Evolutionary conservation across 2,329 filamentous ascomycete species (phyloP), one percentile per base, ranked within the genome.

Genomic region (Diaporthe aspalathi): DNA sequence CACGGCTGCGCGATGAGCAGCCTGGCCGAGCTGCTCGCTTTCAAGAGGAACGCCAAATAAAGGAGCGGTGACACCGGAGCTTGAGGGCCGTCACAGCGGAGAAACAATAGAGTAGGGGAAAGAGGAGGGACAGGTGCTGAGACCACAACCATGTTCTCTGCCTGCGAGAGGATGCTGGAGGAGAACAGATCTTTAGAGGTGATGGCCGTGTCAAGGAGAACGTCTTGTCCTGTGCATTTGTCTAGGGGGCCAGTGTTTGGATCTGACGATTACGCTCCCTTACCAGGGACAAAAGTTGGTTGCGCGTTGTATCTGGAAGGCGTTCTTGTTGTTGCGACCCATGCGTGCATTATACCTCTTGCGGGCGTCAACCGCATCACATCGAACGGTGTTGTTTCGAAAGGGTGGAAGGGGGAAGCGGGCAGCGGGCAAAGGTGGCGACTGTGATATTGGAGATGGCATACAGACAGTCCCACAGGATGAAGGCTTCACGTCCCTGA

Each of bases 11-110:
- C 91, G 68, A 86, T 96, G 70, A 88, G 88, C 57, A 97, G 93
- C 81, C 86, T 99, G 75, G 91, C 94, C 22, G 95, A 97, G 78
- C 84, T 99, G 74, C 87, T 99, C 73, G 91, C 93, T 68, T 99
- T 96, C 85, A 94, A 94, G 86, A 92, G 93, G 81, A 88, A 91
- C 75, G 84, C 85, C 70, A 91, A 91, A 83, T 91, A 88, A 88
- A 80, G 27, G n/a, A 9, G 6, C 11, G 38, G 14, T 38, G 43
- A 27, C 45, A 27, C 20, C n/a, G 27, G 60, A 49, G 60, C 43
- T 12, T 20, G 43, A 47, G 27, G 35, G 45, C 14, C 27, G 16
- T 50, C n/a, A 38, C 6, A 50, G 27, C n/a, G 27, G 8, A 24
- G 29, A 65, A n/a, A 35, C 50, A 50, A 65, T 65, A 52, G n/a